Base-by-base conservation (phyloP, 2,329 filamentous ascomycete genomes). In the Cryphonectria japonica region DNA sequence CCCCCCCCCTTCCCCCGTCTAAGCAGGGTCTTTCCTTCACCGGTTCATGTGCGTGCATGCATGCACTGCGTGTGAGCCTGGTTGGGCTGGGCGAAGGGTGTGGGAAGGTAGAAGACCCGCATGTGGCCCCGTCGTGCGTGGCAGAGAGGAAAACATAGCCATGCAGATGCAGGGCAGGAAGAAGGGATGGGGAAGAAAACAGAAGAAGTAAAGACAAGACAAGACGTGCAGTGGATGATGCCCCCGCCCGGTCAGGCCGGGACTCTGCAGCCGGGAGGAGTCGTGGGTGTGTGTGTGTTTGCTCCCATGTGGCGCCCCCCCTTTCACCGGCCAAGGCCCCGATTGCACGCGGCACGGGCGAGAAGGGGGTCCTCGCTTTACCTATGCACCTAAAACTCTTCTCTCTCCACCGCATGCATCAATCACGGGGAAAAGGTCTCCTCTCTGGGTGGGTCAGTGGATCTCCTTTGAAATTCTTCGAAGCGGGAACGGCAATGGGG, bases 201-300 rank as follows among this genome's bases (percentile, higher is more conserved):
- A 67, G 57, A 46, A 60, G 5, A 61, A 41, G 9, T 2, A 64
- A 63, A 68, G 16, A 60, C 46, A 59, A 60, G 69, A 61, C 68
- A 39, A 29, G 52, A 57, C 41, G 34, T 71, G 65, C 46, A 65
- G 57, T 43, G 67, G 59, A 72, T 39, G 64, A n/a, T 32, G 11
- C 60, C 46, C 32, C 46, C 32, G 34, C 66, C 61, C 65, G 70
- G 63, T 32, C 54, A 59, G 54, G 26, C 54, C 57, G 26, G 62
- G 46, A n/a, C 54, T 59, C 54, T 59, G 54, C 13, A 14, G 26
- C 52, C 52, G 52, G 52, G 52, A n/a, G n/a, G 9, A 54, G 52
- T 57, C 52, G 52, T 16, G 52, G 52, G 26, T 26, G 34, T 34
- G 46, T n/a, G 19, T n/a, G 22, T 50, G 46, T n/a, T 50, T 50